These are phyloP conservation scores for Mycena crocata DNA, from an alignment of 768 basidiomycete genomes.

Conservation along the genomic window DNA sequence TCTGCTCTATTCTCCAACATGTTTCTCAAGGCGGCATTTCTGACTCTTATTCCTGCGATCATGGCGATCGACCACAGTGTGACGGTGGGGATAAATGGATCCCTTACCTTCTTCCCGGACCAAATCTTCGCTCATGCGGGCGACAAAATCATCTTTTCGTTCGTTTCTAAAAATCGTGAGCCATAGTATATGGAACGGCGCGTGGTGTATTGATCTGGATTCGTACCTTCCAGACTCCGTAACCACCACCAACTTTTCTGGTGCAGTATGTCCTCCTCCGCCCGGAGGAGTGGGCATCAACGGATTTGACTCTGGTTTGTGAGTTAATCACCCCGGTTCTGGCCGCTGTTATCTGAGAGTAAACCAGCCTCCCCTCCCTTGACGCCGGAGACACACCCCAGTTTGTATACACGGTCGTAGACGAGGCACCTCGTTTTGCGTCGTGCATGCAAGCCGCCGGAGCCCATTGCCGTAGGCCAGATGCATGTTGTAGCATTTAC, in stretches of 20 bases:
- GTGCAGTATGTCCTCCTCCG: conserved; percentile 33
- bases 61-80: conserved; percentile 23
- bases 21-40: conserved; percentile 2
- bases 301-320: conserved; percentile 36
- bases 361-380: conserved; percentile 18
- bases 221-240: conserved; percentile 24
- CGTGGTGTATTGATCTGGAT: too few relatives aligned
- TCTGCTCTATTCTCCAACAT: background rate
- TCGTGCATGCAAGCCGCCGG: conserved; percentile 34
- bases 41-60: conserved; percentile 27
- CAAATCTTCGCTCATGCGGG: conserved; percentile 15
- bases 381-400: conserved; percentile 16
- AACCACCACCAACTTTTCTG: conserved; percentile 32
- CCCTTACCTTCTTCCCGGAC: conserved; percentile 27
- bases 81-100: conserved; percentile 16
- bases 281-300: conserved; percentile 28
- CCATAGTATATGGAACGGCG: background rate
- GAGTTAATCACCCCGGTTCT: background rate
- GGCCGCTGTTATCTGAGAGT: background rate
- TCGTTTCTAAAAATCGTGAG: conserved; percentile 32
- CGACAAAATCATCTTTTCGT: conserved; percentile 34
- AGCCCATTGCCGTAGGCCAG: conserved; percentile 27
- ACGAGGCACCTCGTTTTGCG: conserved; percentile 29
- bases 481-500: background rate
- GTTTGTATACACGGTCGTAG: conserved; percentile 23